Conservation (phyloP, 2,329 filamentous ascomycete genomes). For the Nemania serpens region DNA sequence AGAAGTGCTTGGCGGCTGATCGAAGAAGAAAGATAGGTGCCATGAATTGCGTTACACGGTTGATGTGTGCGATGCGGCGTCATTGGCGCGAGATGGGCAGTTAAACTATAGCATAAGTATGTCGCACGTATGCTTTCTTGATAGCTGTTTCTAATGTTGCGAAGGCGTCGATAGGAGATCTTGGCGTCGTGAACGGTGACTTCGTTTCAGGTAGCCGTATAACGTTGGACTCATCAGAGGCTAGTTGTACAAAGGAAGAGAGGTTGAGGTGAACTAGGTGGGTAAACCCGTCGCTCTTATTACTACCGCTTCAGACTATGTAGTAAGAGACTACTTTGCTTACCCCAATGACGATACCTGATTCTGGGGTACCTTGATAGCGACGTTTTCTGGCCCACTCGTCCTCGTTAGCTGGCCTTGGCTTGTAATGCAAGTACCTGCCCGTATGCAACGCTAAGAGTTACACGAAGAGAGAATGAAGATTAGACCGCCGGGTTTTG, state of each 20-base stretch:
- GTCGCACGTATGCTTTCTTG: neutral
- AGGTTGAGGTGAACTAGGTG: neutral
- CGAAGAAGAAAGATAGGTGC: neutral
- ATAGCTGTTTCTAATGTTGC: neutral
- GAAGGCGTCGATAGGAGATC: conserved; percentile 1
- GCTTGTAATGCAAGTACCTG: neutral
- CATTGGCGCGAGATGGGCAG: neutral
- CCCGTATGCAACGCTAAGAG: neutral
- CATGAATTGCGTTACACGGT: neutral
- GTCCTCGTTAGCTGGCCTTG: conserved; percentile 3
- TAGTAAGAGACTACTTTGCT: neutral
- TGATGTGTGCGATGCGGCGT: neutral
- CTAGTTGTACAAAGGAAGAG: neutral
- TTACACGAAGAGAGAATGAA: neutral
- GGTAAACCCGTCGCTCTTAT: neutral
- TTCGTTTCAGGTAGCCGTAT: neutral
- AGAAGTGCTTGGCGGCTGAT: conserved; percentile 15
- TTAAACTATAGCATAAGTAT: no score
- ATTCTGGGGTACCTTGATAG: conserved; percentile 4
- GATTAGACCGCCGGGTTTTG: neutral
- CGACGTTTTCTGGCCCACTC: conserved; percentile 7
- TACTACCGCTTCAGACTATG: neutral
- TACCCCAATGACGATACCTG: neutral
- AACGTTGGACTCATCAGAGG: neutral
- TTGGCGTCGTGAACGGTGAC: conserved; percentile 9